These are phyloP conservation scores for Prillingera fragicola DNA, from an alignment of 1,284 basidiomycete genomes.

Conservation along the genomic window DNA sequence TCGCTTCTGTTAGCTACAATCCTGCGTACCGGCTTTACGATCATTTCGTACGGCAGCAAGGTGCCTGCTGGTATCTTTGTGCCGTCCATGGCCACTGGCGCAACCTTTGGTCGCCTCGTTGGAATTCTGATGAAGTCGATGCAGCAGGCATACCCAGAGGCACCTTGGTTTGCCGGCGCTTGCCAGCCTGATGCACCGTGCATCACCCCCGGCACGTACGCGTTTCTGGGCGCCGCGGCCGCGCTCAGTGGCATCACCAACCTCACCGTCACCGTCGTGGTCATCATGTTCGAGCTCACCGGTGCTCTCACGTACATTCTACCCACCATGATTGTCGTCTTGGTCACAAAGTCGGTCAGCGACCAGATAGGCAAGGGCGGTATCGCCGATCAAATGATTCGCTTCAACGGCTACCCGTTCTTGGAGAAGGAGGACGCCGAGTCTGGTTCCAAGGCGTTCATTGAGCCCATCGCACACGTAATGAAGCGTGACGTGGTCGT, in stretches of 20 bases:
- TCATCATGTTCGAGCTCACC: constrained; percentile 99
- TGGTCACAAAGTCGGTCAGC: constrained; percentile 96
- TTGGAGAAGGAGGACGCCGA: constrained; percentile 80
- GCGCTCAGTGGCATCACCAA: constrained; percentile 94
- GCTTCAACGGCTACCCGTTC: constrained; percentile 95
- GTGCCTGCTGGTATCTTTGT: constrained; percentile 98
- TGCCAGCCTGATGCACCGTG: constrained; percentile 90
- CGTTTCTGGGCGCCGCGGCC: constrained; percentile 88
- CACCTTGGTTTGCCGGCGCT: constrained; percentile 73
- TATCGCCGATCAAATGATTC: constrained; percentile 95
- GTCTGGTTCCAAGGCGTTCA: constrained; percentile 83
- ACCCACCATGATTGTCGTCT: constrained; percentile 95
- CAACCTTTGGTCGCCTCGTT: constrained; percentile 90
- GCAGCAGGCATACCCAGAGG: constrained; percentile 74
- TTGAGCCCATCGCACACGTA: constrained; percentile 79
- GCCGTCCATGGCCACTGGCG: constrained; percentile 95
- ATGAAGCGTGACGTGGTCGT: constrained; percentile 77
- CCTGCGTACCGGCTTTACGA: constrained; percentile 76
- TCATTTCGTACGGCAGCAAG: constrained; percentile 91
- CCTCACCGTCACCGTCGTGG: constrained; percentile 95
- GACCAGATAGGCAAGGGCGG: constrained; percentile 88
- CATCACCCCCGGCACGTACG: constrained; percentile 97
- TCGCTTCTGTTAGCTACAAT: constrained; percentile 87
- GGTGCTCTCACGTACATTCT: constrained; percentile 96
- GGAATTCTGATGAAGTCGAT: constrained; percentile 92